Evolutionary conservation across 2,329 filamentous ascomycete species (phyloP), one percentile per base, ranked within the genome.

Genomic region (Trichophyton schoenleinii): DNA sequence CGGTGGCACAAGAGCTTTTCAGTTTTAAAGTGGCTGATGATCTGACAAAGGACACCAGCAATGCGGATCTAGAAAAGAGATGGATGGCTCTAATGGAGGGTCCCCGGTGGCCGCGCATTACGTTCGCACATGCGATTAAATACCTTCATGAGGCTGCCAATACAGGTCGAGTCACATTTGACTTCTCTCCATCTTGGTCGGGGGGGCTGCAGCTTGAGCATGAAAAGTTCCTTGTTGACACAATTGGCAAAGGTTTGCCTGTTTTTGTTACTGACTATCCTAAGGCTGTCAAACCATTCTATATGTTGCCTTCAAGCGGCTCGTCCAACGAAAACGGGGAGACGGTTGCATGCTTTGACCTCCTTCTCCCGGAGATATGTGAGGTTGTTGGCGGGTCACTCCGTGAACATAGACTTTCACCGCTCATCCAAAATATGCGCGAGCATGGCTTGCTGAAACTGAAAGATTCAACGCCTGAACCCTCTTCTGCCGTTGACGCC

Each of bases 231-330:
- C 81, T 99, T 60, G 91, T 94, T 57, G 79, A 83, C 60, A 77
- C 77, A 28, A 70, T 92, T 52, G 85, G 85, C 66, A 77, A 81
- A 57, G 80, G 80, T 18, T 75, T 76, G 1, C 94, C 94, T 6
- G 80, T 97, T 52, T 97, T 97, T 71, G 85, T 99, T 65, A 97
- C 91, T 13, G 81, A 96, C 72, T 99, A 96, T 71, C 94, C 94
- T n/a, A 83, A 83, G 66, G 78, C 80, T 57, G 85, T 94, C 72
- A 99, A 99, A 75, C 89, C 92, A 9, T 99, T 97, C 75, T 99
- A 91, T 74, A 91, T 91, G 88, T 74, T 83, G 1, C 83, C 84
- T 15, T 83, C 82, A 1, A 38, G 49, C 11, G 41, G 18, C 18
- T 58, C 60, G 58, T 68, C 60, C 5, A 59, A 48, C 1, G 55